Percentiles rank a stretch among this genome's conserved stretches.
Evolutionary conservation across 176 grass and related monocot species (phyloP).

Genomic region (Oryza punctata): DNA sequence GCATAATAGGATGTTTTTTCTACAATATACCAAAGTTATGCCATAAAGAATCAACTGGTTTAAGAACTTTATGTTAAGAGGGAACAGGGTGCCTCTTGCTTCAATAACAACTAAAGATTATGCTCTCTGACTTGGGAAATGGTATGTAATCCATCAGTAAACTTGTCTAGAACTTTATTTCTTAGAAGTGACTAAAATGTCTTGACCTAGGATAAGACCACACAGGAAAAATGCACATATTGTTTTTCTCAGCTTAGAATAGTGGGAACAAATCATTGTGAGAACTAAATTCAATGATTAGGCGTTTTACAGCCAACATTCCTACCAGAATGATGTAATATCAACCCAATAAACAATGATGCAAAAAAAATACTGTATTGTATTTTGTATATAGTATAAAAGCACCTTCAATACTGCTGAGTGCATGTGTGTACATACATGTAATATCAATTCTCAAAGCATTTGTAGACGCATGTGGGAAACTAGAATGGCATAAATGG

Average conservation of each 20-base stretch:
- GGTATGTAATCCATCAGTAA: background rate
- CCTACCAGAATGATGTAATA: background rate
- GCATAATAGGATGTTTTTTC: background rate
- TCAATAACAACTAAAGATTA: background rate
- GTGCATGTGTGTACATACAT: background rate
- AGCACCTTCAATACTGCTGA: background rate
- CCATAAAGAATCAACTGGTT: background rate
- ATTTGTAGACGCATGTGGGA: background rate
- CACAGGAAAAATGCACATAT: no score
- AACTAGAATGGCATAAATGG: background rate
- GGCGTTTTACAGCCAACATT: background rate
- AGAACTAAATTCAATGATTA: no score
- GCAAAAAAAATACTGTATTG: background rate
- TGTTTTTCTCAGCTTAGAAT: no score
- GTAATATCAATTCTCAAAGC: background rate
- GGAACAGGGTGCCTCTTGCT: background rate
- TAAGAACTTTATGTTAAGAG: background rate
- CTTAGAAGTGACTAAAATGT: no score
- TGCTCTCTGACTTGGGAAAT: no score
- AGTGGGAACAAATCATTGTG: background rate
- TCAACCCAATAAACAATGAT: background rate
- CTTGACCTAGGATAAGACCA: no score
- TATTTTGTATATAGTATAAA: background rate
- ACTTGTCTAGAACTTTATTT: background rate
- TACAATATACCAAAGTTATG: background rate